Evolutionary conservation across 768 basidiomycete species (phyloP).

Genomic region (Kockovaella imperatae): DNA sequence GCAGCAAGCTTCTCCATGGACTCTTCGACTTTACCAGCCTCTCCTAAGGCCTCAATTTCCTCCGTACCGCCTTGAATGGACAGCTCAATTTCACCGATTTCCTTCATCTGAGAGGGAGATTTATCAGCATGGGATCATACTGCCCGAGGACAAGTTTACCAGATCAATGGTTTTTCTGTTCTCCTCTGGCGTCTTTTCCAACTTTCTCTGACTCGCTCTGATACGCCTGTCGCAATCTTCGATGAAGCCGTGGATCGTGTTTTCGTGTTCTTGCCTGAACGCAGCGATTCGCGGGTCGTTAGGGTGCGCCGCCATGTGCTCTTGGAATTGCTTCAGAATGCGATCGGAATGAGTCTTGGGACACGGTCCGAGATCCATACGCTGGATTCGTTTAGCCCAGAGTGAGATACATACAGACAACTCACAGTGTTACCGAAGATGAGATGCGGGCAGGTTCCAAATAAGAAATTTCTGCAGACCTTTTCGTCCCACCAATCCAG

Average conservation of each 20-base stretch:
- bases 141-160: slow-evolving; percentile 41
- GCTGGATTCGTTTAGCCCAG: slow-evolving; percentile 50
- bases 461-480: slow-evolving; percentile 95
- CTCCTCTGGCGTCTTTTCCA: slow-evolving; percentile 99
- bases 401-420: not conserved
- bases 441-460: slow-evolving; percentile 96
- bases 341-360: slow-evolving; percentile 93
- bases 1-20: slow-evolving; percentile 96
- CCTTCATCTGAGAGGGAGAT: slow-evolving; percentile 85
- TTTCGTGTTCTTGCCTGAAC: slow-evolving; percentile 92
- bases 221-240: slow-evolving; percentile 98
- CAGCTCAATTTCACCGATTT: slow-evolving; percentile 98
- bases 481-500: slow-evolving; percentile 87
- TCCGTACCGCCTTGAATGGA: slow-evolving; percentile 98
- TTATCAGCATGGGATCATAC: not conserved
- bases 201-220: slow-evolving; percentile 78
- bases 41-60: slow-evolving; percentile 91
- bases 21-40: slow-evolving; percentile 98
- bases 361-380: slow-evolving; percentile 99
- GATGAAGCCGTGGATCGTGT: slow-evolving; percentile 89
- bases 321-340: slow-evolving; percentile 79
- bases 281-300: slow-evolving; percentile 71
- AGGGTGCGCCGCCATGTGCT: slow-evolving; percentile 66
- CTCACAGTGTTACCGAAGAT: slow-evolving; percentile 95
- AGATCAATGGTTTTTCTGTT: slow-evolving; percentile 97